Evolutionary conservation across 441 rosid genomes (phyloP).

Genomic region (Manihot esculenta): DNA sequence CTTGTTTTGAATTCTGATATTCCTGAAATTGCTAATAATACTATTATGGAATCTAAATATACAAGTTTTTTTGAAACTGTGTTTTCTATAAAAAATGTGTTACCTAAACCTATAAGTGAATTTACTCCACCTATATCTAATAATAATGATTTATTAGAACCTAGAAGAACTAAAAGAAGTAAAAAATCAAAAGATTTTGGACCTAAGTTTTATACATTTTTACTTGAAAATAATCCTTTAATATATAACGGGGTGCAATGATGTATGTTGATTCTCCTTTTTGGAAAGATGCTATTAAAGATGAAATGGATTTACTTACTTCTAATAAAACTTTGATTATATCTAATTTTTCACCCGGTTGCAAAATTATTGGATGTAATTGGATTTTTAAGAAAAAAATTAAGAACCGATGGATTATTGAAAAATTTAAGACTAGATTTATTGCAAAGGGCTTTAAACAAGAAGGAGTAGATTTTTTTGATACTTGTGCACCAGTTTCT

Average conservation of each 20-base stretch:
- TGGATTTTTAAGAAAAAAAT: slow-evolving; percentile 1
- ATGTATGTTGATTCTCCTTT: background rate
- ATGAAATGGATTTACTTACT: background rate
- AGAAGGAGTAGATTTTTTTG: background rate
- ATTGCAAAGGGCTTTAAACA: background rate
- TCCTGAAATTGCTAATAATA: background rate
- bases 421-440: slow-evolving; percentile 2
- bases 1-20: background rate
- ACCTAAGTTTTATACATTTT: background rate
- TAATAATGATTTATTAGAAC: too few relatives aligned
- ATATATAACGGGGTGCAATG: background rate
- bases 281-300: too few relatives aligned
- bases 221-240: background rate
- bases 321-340: background rate
- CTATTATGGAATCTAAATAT: background rate
- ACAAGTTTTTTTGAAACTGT: background rate
- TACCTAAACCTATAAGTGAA: background rate
- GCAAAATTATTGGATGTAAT: background rate
- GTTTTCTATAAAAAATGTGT: background rate
- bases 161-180: too few relatives aligned
- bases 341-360: background rate
- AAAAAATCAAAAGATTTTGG: background rate
- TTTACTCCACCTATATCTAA: too few relatives aligned
- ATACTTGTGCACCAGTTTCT: background rate
- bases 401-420: too few relatives aligned